Conservation (phyloP, 305 asterid species). For the Rubia peregrina region DNA sequence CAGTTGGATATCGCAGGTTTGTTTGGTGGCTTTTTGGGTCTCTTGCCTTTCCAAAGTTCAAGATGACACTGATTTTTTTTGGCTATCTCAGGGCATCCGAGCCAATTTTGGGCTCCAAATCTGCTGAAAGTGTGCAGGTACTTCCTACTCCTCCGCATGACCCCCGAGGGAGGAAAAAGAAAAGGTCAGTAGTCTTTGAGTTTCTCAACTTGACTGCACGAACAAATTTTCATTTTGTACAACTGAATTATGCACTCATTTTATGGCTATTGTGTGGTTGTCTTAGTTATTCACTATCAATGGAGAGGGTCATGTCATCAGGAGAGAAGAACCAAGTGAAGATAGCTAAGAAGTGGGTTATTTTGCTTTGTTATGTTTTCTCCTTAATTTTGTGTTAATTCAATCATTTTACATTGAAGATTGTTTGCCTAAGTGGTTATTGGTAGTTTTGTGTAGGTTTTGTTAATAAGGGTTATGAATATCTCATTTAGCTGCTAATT, state of each 20-base stretch:
- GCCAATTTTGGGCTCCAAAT: conserved; percentile 40
- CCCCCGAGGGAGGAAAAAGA: conserved; percentile 43
- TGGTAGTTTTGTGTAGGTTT: conserved; percentile 37
- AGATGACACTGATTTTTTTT: not conserved
- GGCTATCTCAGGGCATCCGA: conserved; percentile 45
- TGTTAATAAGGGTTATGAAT: conserved; percentile 23
- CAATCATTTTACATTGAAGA: not conserved
- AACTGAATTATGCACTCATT: not conserved
- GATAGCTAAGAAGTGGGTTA: conserved; percentile 42
- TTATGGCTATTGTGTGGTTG: conserved; percentile 7
- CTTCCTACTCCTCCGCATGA: conserved; percentile 15
- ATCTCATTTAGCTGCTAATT: conserved; percentile 13
- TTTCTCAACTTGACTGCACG: conserved; percentile 13
- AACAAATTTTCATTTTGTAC: not conserved
- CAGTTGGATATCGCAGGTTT: conserved; percentile 6
- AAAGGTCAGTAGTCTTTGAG: conserved; percentile 47
- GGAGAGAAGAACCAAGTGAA: conserved; percentile 43
- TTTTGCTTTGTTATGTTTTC: conserved; percentile 18
- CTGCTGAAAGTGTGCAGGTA: conserved; percentile 31
- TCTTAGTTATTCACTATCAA: conserved; percentile 46
- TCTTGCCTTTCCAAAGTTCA: not conserved
- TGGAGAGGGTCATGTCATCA: conserved; percentile 29
- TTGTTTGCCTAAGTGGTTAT: conserved; percentile 13
- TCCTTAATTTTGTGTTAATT: conserved; percentile 6
- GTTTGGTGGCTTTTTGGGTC: not conserved